These are phyloP conservation scores for Pulicaria dysenterica DNA, from an alignment of 129 eudicot species.

Conservation along the genomic window DNA sequence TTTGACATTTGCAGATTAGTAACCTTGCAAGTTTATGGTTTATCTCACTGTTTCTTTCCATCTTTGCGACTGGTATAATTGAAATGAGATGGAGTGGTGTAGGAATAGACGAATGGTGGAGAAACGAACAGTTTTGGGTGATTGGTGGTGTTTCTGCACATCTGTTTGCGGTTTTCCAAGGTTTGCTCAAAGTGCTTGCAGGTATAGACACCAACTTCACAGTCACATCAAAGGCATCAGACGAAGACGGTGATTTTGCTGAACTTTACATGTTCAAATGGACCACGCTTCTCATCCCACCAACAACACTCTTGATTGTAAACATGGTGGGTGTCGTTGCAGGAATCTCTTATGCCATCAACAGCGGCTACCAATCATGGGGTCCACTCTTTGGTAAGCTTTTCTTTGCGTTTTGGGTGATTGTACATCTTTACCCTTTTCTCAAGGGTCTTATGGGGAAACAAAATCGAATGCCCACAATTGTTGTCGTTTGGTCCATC, in stretches of 20 bases:
- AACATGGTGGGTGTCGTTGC: conserved; percentile 46
- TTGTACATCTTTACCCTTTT: conserved; percentile 49
- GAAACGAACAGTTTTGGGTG: conserved; percentile 54
- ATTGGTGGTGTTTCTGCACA: conserved; percentile 51
- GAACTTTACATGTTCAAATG: conserved; percentile 49
- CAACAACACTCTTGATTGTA: conserved; percentile 41
- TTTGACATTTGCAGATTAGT: conserved; percentile 37
- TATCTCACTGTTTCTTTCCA: conserved; percentile 47
- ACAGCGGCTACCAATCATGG: conserved; percentile 53
- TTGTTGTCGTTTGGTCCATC: conserved; percentile 46
- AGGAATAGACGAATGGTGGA: conserved; percentile 56
- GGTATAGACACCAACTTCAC: conserved; percentile 52
- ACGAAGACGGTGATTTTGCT: conserved; percentile 45
- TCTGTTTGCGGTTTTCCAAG: conserved; percentile 50
- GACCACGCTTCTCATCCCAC: conserved; percentile 44
- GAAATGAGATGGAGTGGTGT: conserved; percentile 60
- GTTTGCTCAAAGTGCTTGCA: conserved; percentile 47
- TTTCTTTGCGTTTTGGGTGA: conserved; percentile 53
- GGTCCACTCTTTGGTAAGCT: conserved; percentile 51
- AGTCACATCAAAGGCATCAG: conserved; percentile 49
- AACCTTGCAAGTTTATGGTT: conserved; percentile 54
- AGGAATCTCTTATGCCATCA: conserved; percentile 44
- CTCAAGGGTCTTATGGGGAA: conserved; percentile 51
- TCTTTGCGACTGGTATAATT: conserved; percentile 46
- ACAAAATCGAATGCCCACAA: conserved; percentile 46